Conservation (phyloP, 1,284 basidiomycete genomes). For the Papiliotrema nemorosa region DNA sequence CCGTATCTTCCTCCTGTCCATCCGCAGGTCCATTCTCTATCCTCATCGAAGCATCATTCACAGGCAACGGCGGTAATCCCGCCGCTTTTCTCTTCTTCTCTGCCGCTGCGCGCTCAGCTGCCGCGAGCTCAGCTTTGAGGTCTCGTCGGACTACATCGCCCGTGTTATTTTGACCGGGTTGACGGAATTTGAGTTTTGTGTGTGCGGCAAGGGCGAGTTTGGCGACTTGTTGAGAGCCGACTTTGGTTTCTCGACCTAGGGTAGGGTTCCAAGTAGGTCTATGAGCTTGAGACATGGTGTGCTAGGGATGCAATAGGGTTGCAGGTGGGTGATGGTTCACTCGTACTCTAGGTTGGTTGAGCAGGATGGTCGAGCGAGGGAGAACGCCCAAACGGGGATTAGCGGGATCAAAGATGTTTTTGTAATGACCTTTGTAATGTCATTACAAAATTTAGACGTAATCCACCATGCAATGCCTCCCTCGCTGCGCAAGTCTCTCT, state of each 20-base stretch:
- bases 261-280: slow-evolving; percentile 50
- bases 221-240: slow-evolving; percentile 81
- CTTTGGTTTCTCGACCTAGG: slow-evolving; percentile 56
- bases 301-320: no score
- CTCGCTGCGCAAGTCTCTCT: no score
- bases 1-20: slow-evolving; percentile 59
- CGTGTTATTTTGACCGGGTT: slow-evolving; percentile 75
- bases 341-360: no score
- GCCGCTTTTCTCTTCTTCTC: slow-evolving; percentile 87
- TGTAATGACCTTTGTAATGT: no score
- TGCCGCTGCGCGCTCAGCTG: slow-evolving; percentile 74
- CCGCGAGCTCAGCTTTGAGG: slow-evolving; percentile 72
- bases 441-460: no score
- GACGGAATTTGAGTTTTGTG: slow-evolving; percentile 93
- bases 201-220: slow-evolving; percentile 86
- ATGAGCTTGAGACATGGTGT: slow-evolving; percentile 49
- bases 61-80: slow-evolving; percentile 53
- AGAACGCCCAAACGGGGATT: no score
- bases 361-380: no score
- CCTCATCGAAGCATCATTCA: slow-evolving; percentile 14
- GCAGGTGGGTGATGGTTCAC: no score
- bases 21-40: slow-evolving; percentile 39
- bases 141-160: slow-evolving; percentile 73
- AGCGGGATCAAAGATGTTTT: no score
- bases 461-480: no score